Percentiles rank a stretch among this genome's conserved stretches.
Evolutionary conservation across 352 stramenopile genomes (phyloP).

Genomic region (Pythium guiyangense): DNA sequence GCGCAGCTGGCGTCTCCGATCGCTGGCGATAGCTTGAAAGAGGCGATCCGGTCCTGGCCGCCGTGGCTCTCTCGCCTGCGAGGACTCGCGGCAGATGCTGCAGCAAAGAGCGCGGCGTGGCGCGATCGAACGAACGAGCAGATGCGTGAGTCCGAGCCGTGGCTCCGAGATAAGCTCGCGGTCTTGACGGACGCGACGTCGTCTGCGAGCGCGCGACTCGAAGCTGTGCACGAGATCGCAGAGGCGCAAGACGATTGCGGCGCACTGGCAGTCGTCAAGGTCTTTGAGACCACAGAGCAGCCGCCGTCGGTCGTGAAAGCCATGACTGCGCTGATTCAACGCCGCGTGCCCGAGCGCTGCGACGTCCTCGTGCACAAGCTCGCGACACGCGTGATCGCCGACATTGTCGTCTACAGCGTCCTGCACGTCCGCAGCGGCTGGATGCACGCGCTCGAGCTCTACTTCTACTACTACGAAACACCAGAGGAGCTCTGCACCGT

Average conservation of each 20-base stretch:
- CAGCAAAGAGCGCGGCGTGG: conserved; percentile 1
- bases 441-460: conserved; percentile 79
- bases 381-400: conserved; percentile 53
- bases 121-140: background rate
- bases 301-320: conserved; percentile 34
- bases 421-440: conserved; percentile 73
- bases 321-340: conserved; percentile 45
- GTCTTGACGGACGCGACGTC: conserved; percentile 49
- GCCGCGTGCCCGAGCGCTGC: conserved; percentile 42
- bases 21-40: conserved; percentile 47
- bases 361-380: conserved; percentile 39
- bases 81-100: conserved; percentile 23
- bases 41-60: conserved; percentile 72
- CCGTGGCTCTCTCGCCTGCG: conserved; percentile 53
- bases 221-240: conserved; percentile 54
- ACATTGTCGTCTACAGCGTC: conserved; percentile 69
- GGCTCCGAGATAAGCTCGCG: conserved; percentile 27
- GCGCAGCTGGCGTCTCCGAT: conserved; percentile 34
- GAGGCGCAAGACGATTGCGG: conserved; percentile 29
- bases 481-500: conserved; percentile 43
- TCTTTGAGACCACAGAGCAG: conserved; percentile 45
- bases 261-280: conserved; percentile 53
- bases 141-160: background rate
- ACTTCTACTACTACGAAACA: conserved; percentile 48
- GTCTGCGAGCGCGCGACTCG: conserved; percentile 34